A percentile compares a stretch with the other conserved stretches of the same genome.
These are phyloP conservation scores for Copromyces sp. DNA, from an alignment of 495 filamentous ascomycete species.

Conservation along the genomic window DNA sequence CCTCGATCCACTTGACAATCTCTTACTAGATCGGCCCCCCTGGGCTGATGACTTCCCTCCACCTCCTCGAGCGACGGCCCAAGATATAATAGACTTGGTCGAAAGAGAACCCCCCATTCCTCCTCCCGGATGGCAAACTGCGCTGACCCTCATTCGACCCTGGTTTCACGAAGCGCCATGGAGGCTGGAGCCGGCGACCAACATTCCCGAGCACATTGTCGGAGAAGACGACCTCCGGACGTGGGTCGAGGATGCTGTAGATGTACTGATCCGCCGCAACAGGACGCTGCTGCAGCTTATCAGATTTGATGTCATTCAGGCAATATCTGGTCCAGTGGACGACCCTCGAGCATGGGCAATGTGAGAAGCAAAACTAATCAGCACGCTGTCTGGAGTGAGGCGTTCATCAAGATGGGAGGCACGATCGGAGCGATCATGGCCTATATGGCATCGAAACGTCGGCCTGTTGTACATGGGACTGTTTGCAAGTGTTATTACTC, in stretches of 20 bases:
- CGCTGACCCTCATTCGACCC: neutral
- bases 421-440: neutral
- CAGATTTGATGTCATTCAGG: neutral
- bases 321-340: neutral
- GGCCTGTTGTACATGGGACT: neutral
- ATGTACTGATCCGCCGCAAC: neutral
- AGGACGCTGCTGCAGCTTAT: neutral
- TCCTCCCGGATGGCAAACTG: neutral
- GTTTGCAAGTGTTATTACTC: neutral
- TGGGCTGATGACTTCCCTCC: neutral
- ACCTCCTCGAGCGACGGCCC: neutral
- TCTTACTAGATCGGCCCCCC: neutral
- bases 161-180: neutral
- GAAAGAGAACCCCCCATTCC: neutral
- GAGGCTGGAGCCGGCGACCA: neutral
- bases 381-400: neutral
- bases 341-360: neutral
- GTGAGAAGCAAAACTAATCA: neutral
- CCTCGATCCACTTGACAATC: neutral
- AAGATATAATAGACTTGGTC: neutral
- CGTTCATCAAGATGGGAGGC: neutral
- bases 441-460: neutral
- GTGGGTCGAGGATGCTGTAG: neutral
- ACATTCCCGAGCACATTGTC: neutral
- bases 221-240: neutral